These are phyloP conservation scores for Termitomyces sp. DNA, from an alignment of 768 basidiomycete species.

Conservation along the genomic window DNA sequence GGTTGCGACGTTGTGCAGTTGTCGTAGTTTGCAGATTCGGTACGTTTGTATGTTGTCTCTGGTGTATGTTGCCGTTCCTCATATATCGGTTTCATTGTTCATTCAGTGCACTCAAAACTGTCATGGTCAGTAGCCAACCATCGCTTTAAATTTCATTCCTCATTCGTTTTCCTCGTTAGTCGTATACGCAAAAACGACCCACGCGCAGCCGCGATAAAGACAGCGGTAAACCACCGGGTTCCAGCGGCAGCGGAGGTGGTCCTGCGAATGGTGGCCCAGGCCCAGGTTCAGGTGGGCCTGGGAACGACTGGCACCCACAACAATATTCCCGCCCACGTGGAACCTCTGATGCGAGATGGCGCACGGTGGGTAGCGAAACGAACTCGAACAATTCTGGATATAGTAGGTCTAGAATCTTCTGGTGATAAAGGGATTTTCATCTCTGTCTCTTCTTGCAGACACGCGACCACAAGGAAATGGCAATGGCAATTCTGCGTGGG, in stretches of 20 bases:
- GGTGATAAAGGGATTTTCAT: neutral
- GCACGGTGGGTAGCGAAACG: slow-evolving; percentile 23
- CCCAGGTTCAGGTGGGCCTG: slow-evolving; percentile 10
- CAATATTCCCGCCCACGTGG: slow-evolving; percentile 55
- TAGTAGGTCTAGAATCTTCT: slow-evolving; percentile 18
- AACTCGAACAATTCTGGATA: slow-evolving; percentile 20
- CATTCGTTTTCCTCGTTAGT: slow-evolving; percentile 32
- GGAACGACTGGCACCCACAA: slow-evolving; percentile 22
- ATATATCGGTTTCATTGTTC: slow-evolving; percentile 11
- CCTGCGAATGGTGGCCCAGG: slow-evolving; percentile 21
- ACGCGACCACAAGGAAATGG: neutral
- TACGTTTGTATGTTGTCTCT: slow-evolving; percentile 25
- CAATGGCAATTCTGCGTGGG: neutral
- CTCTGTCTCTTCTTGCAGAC: neutral
- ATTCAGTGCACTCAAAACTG: slow-evolving; percentile 69
- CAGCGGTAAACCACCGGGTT: slow-evolving; percentile 28
- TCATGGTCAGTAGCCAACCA: slow-evolving; percentile 53
- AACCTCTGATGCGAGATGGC: slow-evolving; percentile 67
- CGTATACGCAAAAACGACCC: slow-evolving; percentile 77
- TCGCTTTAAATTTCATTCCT: neutral
- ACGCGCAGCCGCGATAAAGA: slow-evolving; percentile 49
- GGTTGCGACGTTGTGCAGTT: slow-evolving; percentile 87
- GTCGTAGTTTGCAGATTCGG: slow-evolving; percentile 87
- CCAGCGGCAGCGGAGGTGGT: slow-evolving; percentile 33
- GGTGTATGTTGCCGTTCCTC: slow-evolving; percentile 4